A percentile compares a stretch with the other conserved stretches of the same genome.
phyloP scores from a whole-genome alignment of 2,329 filamentous ascomycete species.

The Aspergillus clavatus region DNA sequence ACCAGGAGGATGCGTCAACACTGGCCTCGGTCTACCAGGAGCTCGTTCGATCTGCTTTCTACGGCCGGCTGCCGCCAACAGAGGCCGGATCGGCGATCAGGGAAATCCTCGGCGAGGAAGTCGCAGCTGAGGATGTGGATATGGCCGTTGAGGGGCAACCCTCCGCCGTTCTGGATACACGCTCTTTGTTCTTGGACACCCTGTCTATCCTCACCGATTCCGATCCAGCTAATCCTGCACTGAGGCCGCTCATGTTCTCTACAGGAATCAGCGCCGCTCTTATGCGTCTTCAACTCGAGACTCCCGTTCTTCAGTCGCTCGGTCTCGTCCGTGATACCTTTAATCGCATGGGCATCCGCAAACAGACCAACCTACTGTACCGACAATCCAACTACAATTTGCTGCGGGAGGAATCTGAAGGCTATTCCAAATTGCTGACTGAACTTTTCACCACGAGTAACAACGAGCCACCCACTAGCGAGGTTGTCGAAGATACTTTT shows the following conservation, averaged over 20 bases:
- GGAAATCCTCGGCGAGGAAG: slow-evolving; percentile 62
- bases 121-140: slow-evolving; percentile 46
- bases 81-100: slow-evolving; percentile 70
- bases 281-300: slow-evolving; percentile 81
- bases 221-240: slow-evolving; percentile 53
- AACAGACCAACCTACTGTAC: slow-evolving; percentile 89
- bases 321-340: slow-evolving; percentile 84
- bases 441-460: slow-evolving; percentile 89
- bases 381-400: slow-evolving; percentile 96
- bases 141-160: slow-evolving; percentile 42
- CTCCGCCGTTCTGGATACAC: slow-evolving; percentile 51
- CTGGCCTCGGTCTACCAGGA: slow-evolving; percentile 78
- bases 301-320: slow-evolving; percentile 66
- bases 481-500: slow-evolving; percentile 78
- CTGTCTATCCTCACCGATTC: slow-evolving; percentile 73
- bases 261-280: slow-evolving; percentile 66
- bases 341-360: slow-evolving; percentile 73
- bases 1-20: slow-evolving; percentile 63
- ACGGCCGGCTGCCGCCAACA: slow-evolving; percentile 59
- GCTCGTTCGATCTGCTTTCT: slow-evolving; percentile 69
- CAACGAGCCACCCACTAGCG: slow-evolving; percentile 65
- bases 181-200: slow-evolving; percentile 74
- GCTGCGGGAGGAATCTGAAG: slow-evolving; percentile 89
- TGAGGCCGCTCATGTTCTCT: slow-evolving; percentile 66
- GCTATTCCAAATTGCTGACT: slow-evolving; percentile 92